Evolutionary conservation across 352 stramenopile genomes (phyloP), one percentile per base, ranked within the genome.

Genomic region (Phytopythium delawarense): DNA sequence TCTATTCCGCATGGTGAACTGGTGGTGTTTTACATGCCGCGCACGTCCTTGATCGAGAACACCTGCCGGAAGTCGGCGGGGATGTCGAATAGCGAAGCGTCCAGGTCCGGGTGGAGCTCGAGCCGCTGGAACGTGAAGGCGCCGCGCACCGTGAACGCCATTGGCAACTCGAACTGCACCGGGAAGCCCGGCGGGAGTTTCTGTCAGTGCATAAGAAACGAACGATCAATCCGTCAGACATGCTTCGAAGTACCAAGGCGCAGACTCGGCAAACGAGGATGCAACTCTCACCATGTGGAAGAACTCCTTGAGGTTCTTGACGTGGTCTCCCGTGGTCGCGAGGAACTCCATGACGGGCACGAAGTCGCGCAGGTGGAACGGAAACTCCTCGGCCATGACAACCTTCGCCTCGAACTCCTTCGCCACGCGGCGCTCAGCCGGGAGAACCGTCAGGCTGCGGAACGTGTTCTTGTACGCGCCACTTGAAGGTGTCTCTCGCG

Each of bases 341-440:
- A 94, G 67, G 39, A 94, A 92, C 64, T 88, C 73, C 52, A 91
- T 88, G 35, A 94, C 78, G 8, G 82, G 82, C 0, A 92, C 44
- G 44, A 94, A 94, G 58, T 94, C 82, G 18, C 63, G 63, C 34
- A 84, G 67, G 28, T 88, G 67, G 57, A 94, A 84, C n/a, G 82
- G 82, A 44, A 94, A 94, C 11, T 62, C 78, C 56, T 92, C 72
- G 1, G 81, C 72, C 82, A 94, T 94, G 42, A 91, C 68, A 21
- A 92, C 79, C 35, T 89, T 92, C 15, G 79, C 81, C 20, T 94
- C 81, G 62, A 94, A 88, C n/a, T 82, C 76, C 62, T 92, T 92
- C 25, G 63, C 61, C 21, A 85, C 65, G 44, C 64, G 64, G 13
- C 70, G 71, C 37, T 78, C 64, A 9, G 63, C 49, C 12, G 82